A percentile compares a stretch with the other conserved stretches of the same genome.
These are phyloP conservation scores for Coniochaeta prunicola DNA, from an alignment of 2,329 filamentous ascomycete species.

Conservation along the genomic window DNA sequence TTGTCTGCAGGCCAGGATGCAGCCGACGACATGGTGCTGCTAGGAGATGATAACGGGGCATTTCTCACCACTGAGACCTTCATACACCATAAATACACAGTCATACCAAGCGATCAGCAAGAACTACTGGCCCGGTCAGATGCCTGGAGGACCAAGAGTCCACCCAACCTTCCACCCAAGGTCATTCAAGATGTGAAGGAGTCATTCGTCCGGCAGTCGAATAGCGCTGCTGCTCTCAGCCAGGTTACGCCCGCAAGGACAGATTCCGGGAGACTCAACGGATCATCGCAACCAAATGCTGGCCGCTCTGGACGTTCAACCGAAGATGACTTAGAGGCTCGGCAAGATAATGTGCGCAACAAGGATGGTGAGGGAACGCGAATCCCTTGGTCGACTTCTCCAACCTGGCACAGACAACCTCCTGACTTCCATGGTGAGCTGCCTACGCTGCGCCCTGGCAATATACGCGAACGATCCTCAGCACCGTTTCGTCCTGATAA, in stretches of 20 bases:
- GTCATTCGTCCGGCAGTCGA: not conserved
- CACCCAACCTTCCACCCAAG: slow-evolving; percentile 25
- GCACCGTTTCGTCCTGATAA: not conserved
- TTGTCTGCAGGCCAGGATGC: not conserved
- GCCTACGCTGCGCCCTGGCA: not conserved
- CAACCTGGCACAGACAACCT: not conserved
- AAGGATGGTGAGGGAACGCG: not conserved
- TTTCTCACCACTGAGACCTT: not conserved
- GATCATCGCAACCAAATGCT: not conserved
- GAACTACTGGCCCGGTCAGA: slow-evolving; percentile 23
- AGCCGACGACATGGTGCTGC: not conserved
- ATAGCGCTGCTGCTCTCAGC: not conserved
- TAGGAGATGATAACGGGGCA: not conserved
- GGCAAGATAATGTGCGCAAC: not conserved
- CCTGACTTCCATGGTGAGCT: not conserved
- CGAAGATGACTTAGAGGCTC: not conserved
- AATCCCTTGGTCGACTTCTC: not conserved
- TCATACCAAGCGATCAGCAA: slow-evolving; percentile 31
- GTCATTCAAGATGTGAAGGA: slow-evolving; percentile 24
- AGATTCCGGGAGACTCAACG: not conserved
- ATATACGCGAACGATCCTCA: not conserved
- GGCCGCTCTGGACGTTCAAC: not conserved
- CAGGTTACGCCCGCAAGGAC: not conserved
- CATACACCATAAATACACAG: slow-evolving; percentile 8
- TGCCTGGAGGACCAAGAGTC: slow-evolving; percentile 26